Base-by-base conservation (phyloP, 352 stramenopile species). In the Phytophthora macrochlamydospora region DNA sequence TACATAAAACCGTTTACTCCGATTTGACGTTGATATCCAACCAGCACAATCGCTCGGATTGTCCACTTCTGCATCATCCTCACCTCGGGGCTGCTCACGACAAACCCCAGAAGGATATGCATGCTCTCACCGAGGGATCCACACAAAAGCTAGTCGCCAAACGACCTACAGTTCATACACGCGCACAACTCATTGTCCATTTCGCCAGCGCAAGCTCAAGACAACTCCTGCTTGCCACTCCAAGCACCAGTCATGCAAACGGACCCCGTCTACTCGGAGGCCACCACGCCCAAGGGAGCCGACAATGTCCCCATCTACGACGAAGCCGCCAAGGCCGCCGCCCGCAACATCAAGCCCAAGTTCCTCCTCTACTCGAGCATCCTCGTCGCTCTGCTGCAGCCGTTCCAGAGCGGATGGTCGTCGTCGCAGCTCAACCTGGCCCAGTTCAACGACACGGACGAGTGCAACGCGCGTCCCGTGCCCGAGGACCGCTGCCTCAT, bases 331-430 rank as follows among this genome's bases (percentile, higher is more conserved):
- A 70, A 70, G 35, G 63, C 56, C n/a, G 63, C 33, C 0, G 48
- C 64, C 2, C 64, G 58, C 58, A n/a, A 57, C 42, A 56, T 69
- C 67, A 71, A 54, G 35, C 75, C 73, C 29, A 74, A 63, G 18
- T 49, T 54, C 8, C 64, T 79, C 46, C 70, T 86, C 50, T 88
- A 89, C 63, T 37, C 65, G 28, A 78, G 72, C 35, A 62, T 76
- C 31, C 55, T 66, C 14, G 54, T 82, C 45, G 75, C 70, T 31
- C 56, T 79, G 13, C 51, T 83, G 32, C 65, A 79, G 32, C 64
- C 71, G 3, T 71, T 81, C 54, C 78, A 89, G 61, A 78, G 73
- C 57, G 79, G 79, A 18, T 88, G 79, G 79, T 76, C 69, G n/a
- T 61, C 80, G 11, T 76, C 75, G 32, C 71, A 88, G 63, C 62